These are phyloP conservation scores for Plasmodium vinckei DNA, from an alignment of 169 alveolate species.

Conservation along the genomic window DNA sequence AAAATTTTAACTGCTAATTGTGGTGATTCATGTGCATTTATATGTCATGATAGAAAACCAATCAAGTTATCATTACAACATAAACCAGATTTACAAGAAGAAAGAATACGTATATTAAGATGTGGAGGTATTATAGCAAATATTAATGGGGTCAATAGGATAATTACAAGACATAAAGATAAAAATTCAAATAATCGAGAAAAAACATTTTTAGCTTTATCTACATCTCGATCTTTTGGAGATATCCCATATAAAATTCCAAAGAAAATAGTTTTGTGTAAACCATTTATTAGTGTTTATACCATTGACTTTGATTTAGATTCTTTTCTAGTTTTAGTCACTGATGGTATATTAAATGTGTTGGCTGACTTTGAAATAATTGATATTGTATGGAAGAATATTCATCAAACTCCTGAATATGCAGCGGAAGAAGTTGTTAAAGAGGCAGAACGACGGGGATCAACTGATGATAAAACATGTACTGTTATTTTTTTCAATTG, in stretches of 20 bases:
- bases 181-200: slow-evolving; percentile 21
- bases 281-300: slow-evolving; percentile 81
- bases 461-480: slow-evolving; percentile 85
- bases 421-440: slow-evolving; percentile 85
- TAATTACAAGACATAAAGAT: slow-evolving; percentile 57
- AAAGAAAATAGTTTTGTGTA: slow-evolving; percentile 78
- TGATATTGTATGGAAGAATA: slow-evolving; percentile 81
- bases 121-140: slow-evolving; percentile 83
- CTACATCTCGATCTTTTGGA: slow-evolving; percentile 85
- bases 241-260: slow-evolving; percentile 80
- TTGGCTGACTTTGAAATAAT: slow-evolving; percentile 80
- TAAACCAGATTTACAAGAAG: slow-evolving; percentile 83
- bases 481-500: slow-evolving; percentile 85
- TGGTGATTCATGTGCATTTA: slow-evolving; percentile 86
- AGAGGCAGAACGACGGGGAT: slow-evolving; percentile 78
- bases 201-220: slow-evolving; percentile 73
- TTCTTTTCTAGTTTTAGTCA: slow-evolving; percentile 80
- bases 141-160: slow-evolving; percentile 81
- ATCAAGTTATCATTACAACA: slow-evolving; percentile 79
- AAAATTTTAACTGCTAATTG: slow-evolving; percentile 82
- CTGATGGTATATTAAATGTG: slow-evolving; percentile 69
- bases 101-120: slow-evolving; percentile 78
- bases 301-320: slow-evolving; percentile 82
- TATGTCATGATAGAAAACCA: slow-evolving; percentile 79
- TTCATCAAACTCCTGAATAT: slow-evolving; percentile 46